phyloP scores from a whole-genome alignment of 164 flowering plant species.

The Annona squamosa region DNA sequence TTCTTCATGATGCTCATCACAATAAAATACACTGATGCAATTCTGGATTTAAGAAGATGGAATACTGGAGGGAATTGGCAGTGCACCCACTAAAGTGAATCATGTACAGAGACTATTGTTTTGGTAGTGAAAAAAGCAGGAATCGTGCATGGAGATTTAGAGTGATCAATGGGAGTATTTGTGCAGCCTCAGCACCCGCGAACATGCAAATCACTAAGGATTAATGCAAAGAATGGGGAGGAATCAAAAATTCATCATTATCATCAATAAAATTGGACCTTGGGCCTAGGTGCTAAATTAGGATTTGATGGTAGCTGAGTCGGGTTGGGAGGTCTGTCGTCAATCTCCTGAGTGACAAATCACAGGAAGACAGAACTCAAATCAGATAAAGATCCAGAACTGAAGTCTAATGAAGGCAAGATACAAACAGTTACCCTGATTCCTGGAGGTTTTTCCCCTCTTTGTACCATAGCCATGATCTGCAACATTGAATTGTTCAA shows the following conservation, averaged over 20 bases:
- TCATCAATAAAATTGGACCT: conserved; percentile 36
- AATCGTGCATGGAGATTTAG: too few relatives aligned
- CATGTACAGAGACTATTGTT: not conserved
- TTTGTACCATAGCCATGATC: conserved; percentile 86
- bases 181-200: not conserved
- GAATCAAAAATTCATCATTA: not conserved
- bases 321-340: conserved; percentile 91
- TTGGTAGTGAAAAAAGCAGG: not conserved
- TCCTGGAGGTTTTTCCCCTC: conserved; percentile 86
- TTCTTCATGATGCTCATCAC: not conserved
- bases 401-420: not conserved
- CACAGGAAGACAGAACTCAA: not conserved
- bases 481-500: conserved; percentile 24
- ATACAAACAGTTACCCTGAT: conserved; percentile 33
- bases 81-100: not conserved
- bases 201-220: not conserved
- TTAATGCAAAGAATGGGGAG: not conserved
- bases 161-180: not conserved
- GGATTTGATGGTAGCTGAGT: conserved; percentile 79
- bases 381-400: not conserved
- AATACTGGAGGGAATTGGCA: not conserved
- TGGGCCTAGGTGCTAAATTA: conserved; percentile 57
- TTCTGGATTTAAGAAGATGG: not conserved
- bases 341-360: conserved; percentile 57
- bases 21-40: not conserved